phyloP scores from a whole-genome alignment of 2,329 filamentous ascomycete species.

The Phialemoniopsis sp. region DNA sequence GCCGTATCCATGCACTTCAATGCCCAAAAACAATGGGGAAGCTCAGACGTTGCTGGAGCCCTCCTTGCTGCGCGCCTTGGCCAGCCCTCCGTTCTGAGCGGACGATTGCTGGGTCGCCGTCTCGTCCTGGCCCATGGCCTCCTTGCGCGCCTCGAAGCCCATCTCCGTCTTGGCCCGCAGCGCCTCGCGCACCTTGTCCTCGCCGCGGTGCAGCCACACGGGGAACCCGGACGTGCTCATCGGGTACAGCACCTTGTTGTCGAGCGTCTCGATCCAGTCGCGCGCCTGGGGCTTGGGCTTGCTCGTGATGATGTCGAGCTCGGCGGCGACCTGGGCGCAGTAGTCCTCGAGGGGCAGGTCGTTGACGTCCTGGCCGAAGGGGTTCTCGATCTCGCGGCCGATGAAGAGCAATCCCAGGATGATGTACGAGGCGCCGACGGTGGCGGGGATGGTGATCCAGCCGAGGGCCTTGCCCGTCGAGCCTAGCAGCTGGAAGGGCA shows the following conservation, averaged over 20 bases:
- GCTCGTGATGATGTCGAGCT: slow-evolving; percentile 60
- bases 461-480: slow-evolving; percentile 34
- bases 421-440: slow-evolving; percentile 64
- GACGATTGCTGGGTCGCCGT: too few species aligned
- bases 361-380: slow-evolving; percentile 66
- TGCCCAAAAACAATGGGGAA: too few species aligned
- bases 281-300: slow-evolving; percentile 43
- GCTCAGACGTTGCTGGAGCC: too few species aligned
- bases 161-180: slow-evolving; percentile 28
- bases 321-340: slow-evolving; percentile 59
- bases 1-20: too few species aligned
- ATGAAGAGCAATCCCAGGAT: slow-evolving; percentile 67
- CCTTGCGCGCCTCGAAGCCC: slow-evolving; percentile 20
- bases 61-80: too few species aligned
- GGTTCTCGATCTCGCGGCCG: slow-evolving; percentile 66
- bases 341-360: slow-evolving; percentile 62
- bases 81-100: too few species aligned
- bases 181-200: slow-evolving; percentile 39
- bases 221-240: slow-evolving; percentile 38
- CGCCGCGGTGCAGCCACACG: slow-evolving; percentile 41
- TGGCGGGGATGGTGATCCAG: slow-evolving; percentile 71
- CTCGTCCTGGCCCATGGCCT: not conserved
- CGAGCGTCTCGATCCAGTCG: slow-evolving; percentile 39
- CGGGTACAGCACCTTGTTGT: slow-evolving; percentile 34
- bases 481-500: slow-evolving; percentile 67